Percentiles rank a stretch among this genome's conserved stretches.
phyloP scores from a whole-genome alignment of 116 monocot genomes.

The Phalaenopsis hybrid region DNA sequence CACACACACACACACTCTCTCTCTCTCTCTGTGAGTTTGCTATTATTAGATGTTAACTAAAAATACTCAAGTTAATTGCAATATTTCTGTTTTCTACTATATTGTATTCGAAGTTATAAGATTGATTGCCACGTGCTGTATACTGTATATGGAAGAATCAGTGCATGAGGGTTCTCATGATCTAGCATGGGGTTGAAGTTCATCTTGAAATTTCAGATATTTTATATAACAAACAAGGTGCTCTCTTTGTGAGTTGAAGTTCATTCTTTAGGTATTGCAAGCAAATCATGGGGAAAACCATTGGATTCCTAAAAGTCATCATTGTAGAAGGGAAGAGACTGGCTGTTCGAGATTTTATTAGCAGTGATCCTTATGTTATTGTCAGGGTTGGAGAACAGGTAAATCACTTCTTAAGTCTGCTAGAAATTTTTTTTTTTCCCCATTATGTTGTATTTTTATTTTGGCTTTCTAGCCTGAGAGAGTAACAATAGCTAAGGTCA shows the following conservation, averaged over 20 bases:
- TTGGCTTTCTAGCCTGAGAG: not conserved
- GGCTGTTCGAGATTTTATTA: slow-evolving; percentile 79
- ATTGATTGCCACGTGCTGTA: not conserved
- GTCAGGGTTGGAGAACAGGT: slow-evolving; percentile 68
- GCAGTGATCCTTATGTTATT: slow-evolving; percentile 93
- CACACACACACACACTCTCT: no score
- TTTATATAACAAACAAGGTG: not conserved
- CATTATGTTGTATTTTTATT: slow-evolving; percentile 4
- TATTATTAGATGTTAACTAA: no score
- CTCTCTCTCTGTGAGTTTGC: no score
- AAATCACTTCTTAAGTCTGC: slow-evolving; percentile 19
- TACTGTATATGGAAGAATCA: not conserved
- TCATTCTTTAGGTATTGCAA: not conserved
- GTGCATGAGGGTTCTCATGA: no score
- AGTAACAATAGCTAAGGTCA: not conserved
- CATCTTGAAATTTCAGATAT: not conserved
- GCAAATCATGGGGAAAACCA: slow-evolving; percentile 35
- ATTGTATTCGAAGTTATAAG: no score
- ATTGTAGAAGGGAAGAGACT: slow-evolving; percentile 57
- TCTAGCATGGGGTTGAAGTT: not conserved
- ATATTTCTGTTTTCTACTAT: no score
- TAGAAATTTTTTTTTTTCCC: not conserved
- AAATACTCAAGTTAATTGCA: no score
- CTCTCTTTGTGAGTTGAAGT: not conserved
- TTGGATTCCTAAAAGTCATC: slow-evolving; percentile 64